Evolutionary conservation across 768 basidiomycete genomes (phyloP), one percentile per base, ranked within the genome.

Genomic region (Boletus patriciae): DNA sequence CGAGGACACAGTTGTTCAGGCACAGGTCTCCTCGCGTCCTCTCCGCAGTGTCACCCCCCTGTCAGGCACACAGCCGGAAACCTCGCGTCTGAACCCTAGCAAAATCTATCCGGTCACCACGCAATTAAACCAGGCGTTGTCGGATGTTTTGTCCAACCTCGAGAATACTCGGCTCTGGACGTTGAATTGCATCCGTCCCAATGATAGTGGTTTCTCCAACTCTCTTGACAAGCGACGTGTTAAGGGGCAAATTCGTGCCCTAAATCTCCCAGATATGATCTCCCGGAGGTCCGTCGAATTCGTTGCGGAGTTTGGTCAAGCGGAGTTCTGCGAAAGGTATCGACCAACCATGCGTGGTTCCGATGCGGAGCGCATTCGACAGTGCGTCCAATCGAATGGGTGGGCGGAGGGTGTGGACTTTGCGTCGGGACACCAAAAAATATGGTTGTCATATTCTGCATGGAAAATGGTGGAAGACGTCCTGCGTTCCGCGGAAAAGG

Each of bases 401-500:
- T 84, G 84, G 84, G 62, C 61, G 47, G 81, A 83, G 50, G 80
- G 77, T 16, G 60, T 66, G n/a, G 84, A 87, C 64, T 86, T 78
- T 58, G 77, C 76, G 6, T 52, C 83, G 25, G 85, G 86, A 1
- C 77, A 74, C 54, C 71, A 75, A 56, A 78, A 71, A 70, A 78
- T 86, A 59, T 86, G 82, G 81, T 64, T 86, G 44, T 71, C 75
- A 21, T 85, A 82, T 70, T 61, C 64, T 42, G 78, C 82, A 23
- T 85, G 85, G 86, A 83, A 83, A 71, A 76, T 76, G 62, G 75
- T 81, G n/a, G 84, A 85, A 65, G 82, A 85, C 50, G 77, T 76
- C 40, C 55, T 85, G 15, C 76, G 83, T 52, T 75, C 77, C 37
- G 68, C 69, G 46, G 83, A 84, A 70, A 82, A 76, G 68, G 81